Conservation (phyloP, 2,329 filamentous ascomycete species). For the Arthroderma uncinatum region DNA sequence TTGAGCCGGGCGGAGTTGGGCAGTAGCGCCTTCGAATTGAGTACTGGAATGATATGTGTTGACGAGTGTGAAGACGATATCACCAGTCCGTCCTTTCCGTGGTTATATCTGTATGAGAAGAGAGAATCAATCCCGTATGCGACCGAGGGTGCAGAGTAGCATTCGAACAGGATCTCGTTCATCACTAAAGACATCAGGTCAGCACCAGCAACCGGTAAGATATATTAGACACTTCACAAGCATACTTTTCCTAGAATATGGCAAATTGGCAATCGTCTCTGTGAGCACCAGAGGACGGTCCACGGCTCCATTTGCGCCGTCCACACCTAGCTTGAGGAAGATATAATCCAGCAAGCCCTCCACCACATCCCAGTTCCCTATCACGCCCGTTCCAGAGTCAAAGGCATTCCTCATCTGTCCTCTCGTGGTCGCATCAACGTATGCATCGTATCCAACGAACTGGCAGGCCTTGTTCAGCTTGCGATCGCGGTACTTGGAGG, state of each 20-base stretch:
- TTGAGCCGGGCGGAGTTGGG: constrained; percentile 80
- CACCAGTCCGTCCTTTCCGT: constrained; percentile 74
- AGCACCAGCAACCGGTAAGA: constrained; percentile 10
- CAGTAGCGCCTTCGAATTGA: constrained; percentile 73
- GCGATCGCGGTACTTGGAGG: constrained; percentile 89
- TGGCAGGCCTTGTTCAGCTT: constrained; percentile 86
- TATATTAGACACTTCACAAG: no score
- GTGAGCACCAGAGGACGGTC: constrained; percentile 90
- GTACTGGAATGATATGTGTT: constrained; percentile 88
- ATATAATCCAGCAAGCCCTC: constrained; percentile 89
- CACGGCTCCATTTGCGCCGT: constrained; percentile 57
- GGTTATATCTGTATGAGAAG: constrained; percentile 90
- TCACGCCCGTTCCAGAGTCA: constrained; percentile 77
- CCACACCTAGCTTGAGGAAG: constrained; percentile 86
- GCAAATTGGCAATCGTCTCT: constrained; percentile 81
- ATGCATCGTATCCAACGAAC: constrained; percentile 86
- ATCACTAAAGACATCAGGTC: constrained; percentile 56
- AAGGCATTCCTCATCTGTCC: constrained; percentile 86
- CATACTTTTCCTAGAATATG: constrained; percentile 78
- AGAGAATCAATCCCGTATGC: constrained; percentile 93
- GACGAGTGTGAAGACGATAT: constrained; percentile 87
- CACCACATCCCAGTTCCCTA: constrained; percentile 97
- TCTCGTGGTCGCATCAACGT: constrained; percentile 82
- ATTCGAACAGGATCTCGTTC: constrained; percentile 96
- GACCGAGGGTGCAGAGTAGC: constrained; percentile 79